These are phyloP conservation scores for Penicillium ochrochloron DNA, from an alignment of 495 filamentous ascomycete species.

Conservation along the genomic window DNA sequence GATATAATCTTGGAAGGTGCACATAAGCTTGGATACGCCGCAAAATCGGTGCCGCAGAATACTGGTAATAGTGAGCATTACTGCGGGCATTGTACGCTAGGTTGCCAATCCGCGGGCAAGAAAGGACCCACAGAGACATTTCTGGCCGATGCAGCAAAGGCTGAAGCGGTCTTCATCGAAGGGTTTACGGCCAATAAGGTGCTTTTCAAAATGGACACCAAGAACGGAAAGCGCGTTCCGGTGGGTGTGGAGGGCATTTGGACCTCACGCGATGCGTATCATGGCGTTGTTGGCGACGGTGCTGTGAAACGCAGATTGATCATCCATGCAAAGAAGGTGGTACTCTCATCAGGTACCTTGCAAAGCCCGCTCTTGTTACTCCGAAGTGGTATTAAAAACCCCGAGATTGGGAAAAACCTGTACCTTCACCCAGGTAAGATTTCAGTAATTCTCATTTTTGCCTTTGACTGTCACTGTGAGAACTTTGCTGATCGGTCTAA, in stretches of 20 bases:
- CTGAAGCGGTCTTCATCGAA: slow-evolving; percentile 80
- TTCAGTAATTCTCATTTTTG: neutral
- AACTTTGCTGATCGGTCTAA: slow-evolving; percentile 21
- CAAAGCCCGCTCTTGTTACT: slow-evolving; percentile 75
- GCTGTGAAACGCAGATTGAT: slow-evolving; percentile 60
- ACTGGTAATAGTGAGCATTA: slow-evolving; percentile 69
- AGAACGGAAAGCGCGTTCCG: slow-evolving; percentile 58
- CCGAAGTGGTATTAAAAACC: slow-evolving; percentile 75
- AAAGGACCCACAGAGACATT: slow-evolving; percentile 78
- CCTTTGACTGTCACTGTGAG: no score
- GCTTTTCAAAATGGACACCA: slow-evolving; percentile 55
- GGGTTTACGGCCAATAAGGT: slow-evolving; percentile 72
- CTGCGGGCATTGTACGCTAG: slow-evolving; percentile 78
- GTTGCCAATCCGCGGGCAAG: slow-evolving; percentile 74
- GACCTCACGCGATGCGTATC: slow-evolving; percentile 68
- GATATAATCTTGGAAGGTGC: slow-evolving; percentile 73
- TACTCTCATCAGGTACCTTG: slow-evolving; percentile 74
- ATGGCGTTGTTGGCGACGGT: slow-evolving; percentile 55
- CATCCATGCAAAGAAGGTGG: slow-evolving; percentile 80
- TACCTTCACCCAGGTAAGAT: slow-evolving; percentile 71
- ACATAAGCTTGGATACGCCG: slow-evolving; percentile 72
- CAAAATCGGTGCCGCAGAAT: slow-evolving; percentile 78
- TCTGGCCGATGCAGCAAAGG: slow-evolving; percentile 74
- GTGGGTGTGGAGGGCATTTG: slow-evolving; percentile 72
- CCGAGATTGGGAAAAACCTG: slow-evolving; percentile 83